Percentiles rank a stretch among this genome's conserved stretches.
phyloP scores from a whole-genome alignment of 2,329 filamentous ascomycete genomes.

The Apiospora arundinis region DNA sequence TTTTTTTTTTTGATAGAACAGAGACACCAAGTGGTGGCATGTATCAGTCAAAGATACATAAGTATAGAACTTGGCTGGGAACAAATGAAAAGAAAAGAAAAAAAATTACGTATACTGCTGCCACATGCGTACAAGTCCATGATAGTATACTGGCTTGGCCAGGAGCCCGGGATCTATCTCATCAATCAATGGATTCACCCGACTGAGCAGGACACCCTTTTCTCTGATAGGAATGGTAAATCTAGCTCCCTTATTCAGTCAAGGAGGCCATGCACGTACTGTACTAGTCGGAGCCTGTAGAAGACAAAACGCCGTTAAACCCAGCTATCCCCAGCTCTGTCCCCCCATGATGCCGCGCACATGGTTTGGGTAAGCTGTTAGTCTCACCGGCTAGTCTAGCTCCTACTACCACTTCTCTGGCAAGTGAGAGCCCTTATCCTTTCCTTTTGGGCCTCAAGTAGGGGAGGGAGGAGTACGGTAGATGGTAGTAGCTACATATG shows the following conservation, averaged over 20 bases:
- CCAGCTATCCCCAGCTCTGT: slow-evolving; percentile 9
- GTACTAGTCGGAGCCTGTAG: slow-evolving; percentile 12
- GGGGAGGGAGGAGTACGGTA: not conserved
- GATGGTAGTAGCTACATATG: slow-evolving; percentile 5
- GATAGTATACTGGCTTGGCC: no score
- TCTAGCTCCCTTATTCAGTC: slow-evolving; percentile 16
- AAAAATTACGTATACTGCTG: not conserved
- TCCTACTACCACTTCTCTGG: not conserved
- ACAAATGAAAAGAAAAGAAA: no score
- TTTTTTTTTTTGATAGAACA: not conserved
- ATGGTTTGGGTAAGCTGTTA: not conserved
- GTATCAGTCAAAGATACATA: not conserved
- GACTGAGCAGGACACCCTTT: not conserved
- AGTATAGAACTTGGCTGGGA: not conserved
- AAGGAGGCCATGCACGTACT: slow-evolving; percentile 4
- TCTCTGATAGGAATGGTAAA: not conserved
- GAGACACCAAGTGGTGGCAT: slow-evolving; percentile 3
- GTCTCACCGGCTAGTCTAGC: not conserved
- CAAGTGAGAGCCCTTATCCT: not conserved
- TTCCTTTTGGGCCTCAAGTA: not conserved
- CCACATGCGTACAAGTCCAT: not conserved
- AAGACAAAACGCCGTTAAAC: slow-evolving; percentile 1
- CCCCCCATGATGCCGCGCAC: slow-evolving; percentile 2
- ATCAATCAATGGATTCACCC: not conserved
- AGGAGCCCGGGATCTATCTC: no score